Evolutionary conservation across 2,329 filamentous ascomycete species (phyloP).

Genomic region (Trichophyton schoenleinii): DNA sequence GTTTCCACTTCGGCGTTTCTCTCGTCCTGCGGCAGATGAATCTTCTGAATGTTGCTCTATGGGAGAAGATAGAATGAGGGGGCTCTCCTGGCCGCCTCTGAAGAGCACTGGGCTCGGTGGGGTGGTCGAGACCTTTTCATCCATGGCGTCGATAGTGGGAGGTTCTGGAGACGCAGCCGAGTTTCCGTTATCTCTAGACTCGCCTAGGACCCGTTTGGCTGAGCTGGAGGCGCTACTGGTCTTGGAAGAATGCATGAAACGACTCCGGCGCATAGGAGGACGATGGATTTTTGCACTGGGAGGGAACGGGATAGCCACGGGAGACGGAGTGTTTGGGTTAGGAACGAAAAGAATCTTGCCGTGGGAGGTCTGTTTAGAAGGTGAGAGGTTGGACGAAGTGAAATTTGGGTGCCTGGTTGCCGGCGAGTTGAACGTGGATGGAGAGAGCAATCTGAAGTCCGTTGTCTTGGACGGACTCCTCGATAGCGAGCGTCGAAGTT

Average conservation of each 20-base stretch:
- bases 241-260: conserved; percentile 32
- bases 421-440: conserved; percentile 36
- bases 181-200: conserved; percentile 61
- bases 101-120: conserved; percentile 3
- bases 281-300: conserved; percentile 50
- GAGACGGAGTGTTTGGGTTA: conserved; percentile 31
- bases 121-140: conserved; percentile 17
- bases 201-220: conserved; percentile 60
- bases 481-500: conserved; percentile 75
- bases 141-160: conserved; percentile 28
- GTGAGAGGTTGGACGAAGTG: conserved; percentile 45
- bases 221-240: conserved; percentile 69
- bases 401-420: conserved; percentile 39
- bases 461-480: conserved; percentile 77
- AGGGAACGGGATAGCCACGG: conserved; percentile 52
- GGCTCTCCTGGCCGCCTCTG: conserved; percentile 3
- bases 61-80: neutral
- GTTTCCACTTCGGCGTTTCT: conserved; percentile 37
- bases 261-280: conserved; percentile 31
- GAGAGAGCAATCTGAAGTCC: conserved; percentile 52
- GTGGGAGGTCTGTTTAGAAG: conserved; percentile 41
- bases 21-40: conserved; percentile 25
- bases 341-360: conserved; percentile 41
- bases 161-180: conserved; percentile 37
- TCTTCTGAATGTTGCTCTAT: conserved; percentile 3